Conservation (phyloP, 1,284 basidiomycete genomes). For the Ceratobasidium sp. region DNA sequence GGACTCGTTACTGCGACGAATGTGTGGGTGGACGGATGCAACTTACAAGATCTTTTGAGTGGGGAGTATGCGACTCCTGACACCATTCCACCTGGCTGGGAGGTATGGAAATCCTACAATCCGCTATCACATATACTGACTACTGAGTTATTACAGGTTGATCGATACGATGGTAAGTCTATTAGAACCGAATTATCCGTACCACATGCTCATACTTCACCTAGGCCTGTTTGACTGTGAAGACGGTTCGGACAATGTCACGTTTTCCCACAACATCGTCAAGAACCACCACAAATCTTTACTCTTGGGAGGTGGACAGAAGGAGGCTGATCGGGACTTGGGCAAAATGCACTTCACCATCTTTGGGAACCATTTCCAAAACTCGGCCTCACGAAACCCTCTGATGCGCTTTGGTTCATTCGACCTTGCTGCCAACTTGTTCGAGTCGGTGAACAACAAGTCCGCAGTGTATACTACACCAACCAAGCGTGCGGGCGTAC, state of each 20-base stretch:
- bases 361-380: slow-evolving; percentile 30
- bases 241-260: slow-evolving; percentile 37
- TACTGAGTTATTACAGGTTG: neutral
- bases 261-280: slow-evolving; percentile 33
- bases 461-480: neutral
- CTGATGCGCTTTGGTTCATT: slow-evolving; percentile 33
- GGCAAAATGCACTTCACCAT: slow-evolving; percentile 38
- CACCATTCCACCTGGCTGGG: slow-evolving; percentile 32
- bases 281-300: slow-evolving; percentile 35
- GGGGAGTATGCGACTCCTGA: slow-evolving; percentile 31
- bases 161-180: slow-evolving; percentile 30
- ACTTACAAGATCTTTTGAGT: slow-evolving; percentile 32
- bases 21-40: slow-evolving; percentile 37
- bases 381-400: slow-evolving; percentile 36
- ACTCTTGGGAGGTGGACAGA: slow-evolving; percentile 22
- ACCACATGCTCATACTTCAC: neutral
- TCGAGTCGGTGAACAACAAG: slow-evolving; percentile 32
- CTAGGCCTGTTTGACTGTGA: slow-evolving; percentile 35
- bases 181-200: neutral
- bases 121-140: neutral
- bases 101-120: slow-evolving; percentile 1
- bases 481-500: slow-evolving; percentile 17
- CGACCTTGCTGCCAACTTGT: slow-evolving; percentile 31
- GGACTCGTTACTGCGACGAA: slow-evolving; percentile 38
- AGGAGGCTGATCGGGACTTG: slow-evolving; percentile 27